phyloP scores from a whole-genome alignment of 345 rosid genomes.

The Pistacia integerrima region DNA sequence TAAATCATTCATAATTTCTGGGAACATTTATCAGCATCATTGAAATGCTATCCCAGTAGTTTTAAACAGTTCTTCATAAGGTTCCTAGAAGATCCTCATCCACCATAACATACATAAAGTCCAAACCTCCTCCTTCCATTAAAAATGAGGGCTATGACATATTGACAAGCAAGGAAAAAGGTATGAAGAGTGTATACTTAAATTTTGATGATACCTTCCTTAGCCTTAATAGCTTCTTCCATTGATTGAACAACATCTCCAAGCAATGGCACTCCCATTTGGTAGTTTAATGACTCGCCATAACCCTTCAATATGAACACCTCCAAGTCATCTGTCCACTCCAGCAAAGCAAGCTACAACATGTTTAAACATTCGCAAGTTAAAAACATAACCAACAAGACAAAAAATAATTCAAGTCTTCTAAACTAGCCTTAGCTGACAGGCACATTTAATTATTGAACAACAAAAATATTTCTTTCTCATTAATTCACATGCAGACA shows the following conservation, averaged over 20 bases:
- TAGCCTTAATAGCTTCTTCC: slow-evolving; percentile 81
- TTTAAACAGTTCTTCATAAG: background rate
- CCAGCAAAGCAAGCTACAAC: slow-evolving; percentile 79
- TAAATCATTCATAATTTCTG: background rate
- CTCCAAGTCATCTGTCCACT: slow-evolving; percentile 95
- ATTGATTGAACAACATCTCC: slow-evolving; percentile 81
- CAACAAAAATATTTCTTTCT: background rate
- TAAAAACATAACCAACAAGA: slow-evolving; percentile 11
- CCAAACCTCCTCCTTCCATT: background rate
- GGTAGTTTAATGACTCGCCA: slow-evolving; percentile 77
- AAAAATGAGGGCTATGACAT: background rate
- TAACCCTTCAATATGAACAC: slow-evolving; percentile 81
- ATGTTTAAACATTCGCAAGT: slow-evolving; percentile 22
- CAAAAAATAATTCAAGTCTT: background rate
- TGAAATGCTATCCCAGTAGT: background rate
- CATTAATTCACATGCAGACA: background rate
- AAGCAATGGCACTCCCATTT: slow-evolving; percentile 90
- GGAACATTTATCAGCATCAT: background rate
- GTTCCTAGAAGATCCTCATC: slow-evolving; percentile 1
- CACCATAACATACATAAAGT: background rate
- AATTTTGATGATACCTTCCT: slow-evolving; percentile 55
- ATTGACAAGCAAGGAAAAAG: background rate
- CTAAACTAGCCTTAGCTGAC: background rate
- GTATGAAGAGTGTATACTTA: background rate
- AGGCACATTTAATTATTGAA: background rate